These are phyloP conservation scores for Neurospora hispaniola DNA, from an alignment of 495 filamentous ascomycete genomes.

Conservation along the genomic window DNA sequence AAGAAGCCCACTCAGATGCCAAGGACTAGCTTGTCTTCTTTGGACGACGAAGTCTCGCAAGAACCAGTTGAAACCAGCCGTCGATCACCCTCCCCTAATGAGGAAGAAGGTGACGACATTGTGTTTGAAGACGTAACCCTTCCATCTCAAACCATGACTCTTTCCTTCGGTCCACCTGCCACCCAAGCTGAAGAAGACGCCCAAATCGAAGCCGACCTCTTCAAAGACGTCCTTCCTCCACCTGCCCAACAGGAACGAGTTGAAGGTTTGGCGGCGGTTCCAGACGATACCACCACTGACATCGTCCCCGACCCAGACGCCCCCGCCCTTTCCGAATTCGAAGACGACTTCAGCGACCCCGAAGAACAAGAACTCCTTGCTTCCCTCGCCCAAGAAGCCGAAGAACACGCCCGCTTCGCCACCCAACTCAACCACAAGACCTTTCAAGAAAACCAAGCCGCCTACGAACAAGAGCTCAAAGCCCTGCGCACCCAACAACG, in stretches of 20 bases:
- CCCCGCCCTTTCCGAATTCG: constrained; percentile 22
- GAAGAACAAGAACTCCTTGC: constrained; percentile 83
- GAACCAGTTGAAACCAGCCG: neutral
- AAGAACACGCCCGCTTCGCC: constrained; percentile 88
- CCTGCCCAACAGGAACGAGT: neutral
- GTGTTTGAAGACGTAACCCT: constrained; percentile 31
- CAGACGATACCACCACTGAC: constrained; percentile 17
- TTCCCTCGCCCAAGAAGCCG: constrained; percentile 76
- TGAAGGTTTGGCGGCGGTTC: constrained; percentile 3
- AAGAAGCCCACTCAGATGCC: constrained; percentile 6
- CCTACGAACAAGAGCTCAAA: constrained; percentile 80
- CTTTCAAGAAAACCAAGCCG: constrained; percentile 49
- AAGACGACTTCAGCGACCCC: constrained; percentile 59
- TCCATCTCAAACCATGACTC: neutral
- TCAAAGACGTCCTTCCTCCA: neutral
- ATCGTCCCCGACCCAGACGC: constrained; percentile 21
- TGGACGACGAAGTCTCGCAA: constrained; percentile 2
- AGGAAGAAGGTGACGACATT: constrained; percentile 19
- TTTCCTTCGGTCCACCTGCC: neutral
- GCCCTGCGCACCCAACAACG: constrained; percentile 85
- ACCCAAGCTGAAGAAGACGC: constrained; percentile 14
- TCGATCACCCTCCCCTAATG: constrained; percentile 8
- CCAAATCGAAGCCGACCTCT: constrained; percentile 17
- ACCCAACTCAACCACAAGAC: constrained; percentile 64
- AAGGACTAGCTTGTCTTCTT: constrained; percentile 9